Percentiles rank a stretch among this genome's conserved stretches.
Evolutionary conservation across 2,329 filamentous ascomycete species (phyloP).

Genomic region (Fusarium abutilonis): DNA sequence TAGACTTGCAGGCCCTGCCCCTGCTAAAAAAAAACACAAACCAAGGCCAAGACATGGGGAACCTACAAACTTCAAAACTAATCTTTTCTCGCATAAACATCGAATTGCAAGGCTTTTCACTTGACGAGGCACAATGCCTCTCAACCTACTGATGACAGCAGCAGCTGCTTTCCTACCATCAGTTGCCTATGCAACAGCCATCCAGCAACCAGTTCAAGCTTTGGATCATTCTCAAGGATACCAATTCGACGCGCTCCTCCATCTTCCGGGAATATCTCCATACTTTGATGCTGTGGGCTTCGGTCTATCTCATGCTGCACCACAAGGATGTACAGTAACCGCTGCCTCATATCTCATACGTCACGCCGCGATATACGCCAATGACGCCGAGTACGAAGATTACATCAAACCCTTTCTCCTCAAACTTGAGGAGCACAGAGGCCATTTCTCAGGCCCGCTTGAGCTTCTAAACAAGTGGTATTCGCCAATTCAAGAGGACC

Average conservation of each 20-base stretch:
- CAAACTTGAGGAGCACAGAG: constrained; percentile 38
- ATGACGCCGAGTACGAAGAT: constrained; percentile 41
- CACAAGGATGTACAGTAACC: constrained; percentile 38
- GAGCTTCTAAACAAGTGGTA: constrained; percentile 37
- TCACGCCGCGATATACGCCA: constrained; percentile 40
- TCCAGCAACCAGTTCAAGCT: constrained; percentile 31
- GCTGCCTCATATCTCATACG: constrained; percentile 40
- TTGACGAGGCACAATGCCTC: constrained; percentile 13
- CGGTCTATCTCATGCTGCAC: constrained; percentile 32
- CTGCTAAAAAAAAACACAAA: neutral
- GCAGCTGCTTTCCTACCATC: constrained; percentile 5
- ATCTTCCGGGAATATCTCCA: constrained; percentile 41
- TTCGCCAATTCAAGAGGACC: constrained; percentile 38
- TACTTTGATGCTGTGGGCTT: constrained; percentile 42
- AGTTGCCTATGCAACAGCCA: constrained; percentile 7
- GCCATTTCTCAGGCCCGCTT: constrained; percentile 34
- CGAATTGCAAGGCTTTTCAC: neutral
- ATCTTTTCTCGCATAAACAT: neutral
- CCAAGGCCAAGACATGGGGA: neutral
- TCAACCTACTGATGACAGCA: constrained; percentile 6
- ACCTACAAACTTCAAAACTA: neutral
- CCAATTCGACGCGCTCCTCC: constrained; percentile 38
- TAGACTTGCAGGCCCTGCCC: neutral
- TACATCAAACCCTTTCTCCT: constrained; percentile 39
- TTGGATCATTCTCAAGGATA: constrained; percentile 40